Conservation (phyloP, 495 filamentous ascomycete species). For the Glutinoglossum americanum region DNA sequence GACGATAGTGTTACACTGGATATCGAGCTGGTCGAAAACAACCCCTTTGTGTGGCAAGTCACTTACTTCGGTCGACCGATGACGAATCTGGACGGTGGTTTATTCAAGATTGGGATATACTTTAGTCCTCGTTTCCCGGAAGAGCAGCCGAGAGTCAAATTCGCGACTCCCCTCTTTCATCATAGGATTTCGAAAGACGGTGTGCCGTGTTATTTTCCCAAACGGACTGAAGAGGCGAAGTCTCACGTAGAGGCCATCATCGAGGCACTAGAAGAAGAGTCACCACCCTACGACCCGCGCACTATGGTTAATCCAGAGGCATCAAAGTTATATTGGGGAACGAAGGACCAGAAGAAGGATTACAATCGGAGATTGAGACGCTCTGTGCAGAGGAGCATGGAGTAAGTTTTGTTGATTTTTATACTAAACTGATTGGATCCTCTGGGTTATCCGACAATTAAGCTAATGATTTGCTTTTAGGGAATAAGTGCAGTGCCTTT, state of each 20-base stretch:
- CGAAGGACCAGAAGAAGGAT: conserved; percentile 49
- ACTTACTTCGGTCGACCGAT: conserved; percentile 83
- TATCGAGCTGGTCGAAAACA: conserved; percentile 49
- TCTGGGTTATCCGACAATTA: not conserved
- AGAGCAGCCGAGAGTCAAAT: conserved; percentile 70
- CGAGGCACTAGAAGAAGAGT: conserved; percentile 62
- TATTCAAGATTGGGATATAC: conserved; percentile 59
- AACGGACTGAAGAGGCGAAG: conserved; percentile 51
- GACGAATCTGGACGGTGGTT: conserved; percentile 81
- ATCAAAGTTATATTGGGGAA: conserved; percentile 72
- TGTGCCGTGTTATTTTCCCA: conserved; percentile 64
- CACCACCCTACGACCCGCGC: conserved; percentile 73
- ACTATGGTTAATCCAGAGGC: conserved; percentile 78
- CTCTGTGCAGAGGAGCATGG: conserved; percentile 30
- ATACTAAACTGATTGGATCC: not conserved
- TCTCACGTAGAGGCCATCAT: conserved; percentile 76
- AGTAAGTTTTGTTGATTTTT: conserved; percentile 17
- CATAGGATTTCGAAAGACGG: conserved; percentile 64
- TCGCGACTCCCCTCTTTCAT: conserved; percentile 70
- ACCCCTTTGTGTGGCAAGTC: conserved; percentile 42
- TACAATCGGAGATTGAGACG: conserved; percentile 64
- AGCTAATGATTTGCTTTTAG: not conserved
- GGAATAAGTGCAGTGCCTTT: not conserved
- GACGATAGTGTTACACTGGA: conserved; percentile 47
- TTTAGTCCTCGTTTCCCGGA: conserved; percentile 80